These are phyloP conservation scores for Hypericum perforatum DNA, from an alignment of 345 rosid species.

Conservation along the genomic window DNA sequence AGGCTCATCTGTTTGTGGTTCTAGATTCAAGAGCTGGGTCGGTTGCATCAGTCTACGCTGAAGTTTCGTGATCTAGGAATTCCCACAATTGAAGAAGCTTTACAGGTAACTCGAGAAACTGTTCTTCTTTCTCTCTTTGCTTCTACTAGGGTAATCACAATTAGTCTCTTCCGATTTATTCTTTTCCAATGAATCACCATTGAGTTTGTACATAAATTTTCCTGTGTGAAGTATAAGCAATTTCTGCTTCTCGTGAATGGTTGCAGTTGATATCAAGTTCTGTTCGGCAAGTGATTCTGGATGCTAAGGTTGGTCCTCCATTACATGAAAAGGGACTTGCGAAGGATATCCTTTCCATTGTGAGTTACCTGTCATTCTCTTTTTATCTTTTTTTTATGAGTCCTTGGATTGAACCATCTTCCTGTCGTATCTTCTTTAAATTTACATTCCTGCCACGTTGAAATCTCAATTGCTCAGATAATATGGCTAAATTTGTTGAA, in stretches of 20 bases:
- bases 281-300: conserved; percentile 63
- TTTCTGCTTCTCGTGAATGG: no score
- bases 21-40: conserved; percentile 55
- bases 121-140: neutral
- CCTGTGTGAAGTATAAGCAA: no score
- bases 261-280: conserved; percentile 58
- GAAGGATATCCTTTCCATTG: conserved; percentile 66
- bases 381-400: neutral
- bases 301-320: conserved; percentile 93
- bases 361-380: conserved; percentile 27
- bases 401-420: no score
- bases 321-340: conserved; percentile 75
- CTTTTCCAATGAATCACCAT: no score
- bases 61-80: conserved; percentile 33
- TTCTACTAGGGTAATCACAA: neutral
- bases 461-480: no score
- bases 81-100: conserved; percentile 72
- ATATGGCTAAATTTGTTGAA: no score
- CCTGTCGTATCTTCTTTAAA: no score
- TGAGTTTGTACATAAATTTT: no score
- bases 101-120: conserved; percentile 36
- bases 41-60: conserved; percentile 26
- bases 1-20: conserved; percentile 25
- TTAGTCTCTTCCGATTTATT: neutral
- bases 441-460: no score